Evolutionary conservation across 306 rosid species (phyloP), one percentile per base, ranked within the genome.

Genomic region (Gynostemma pentaphyllum): DNA sequence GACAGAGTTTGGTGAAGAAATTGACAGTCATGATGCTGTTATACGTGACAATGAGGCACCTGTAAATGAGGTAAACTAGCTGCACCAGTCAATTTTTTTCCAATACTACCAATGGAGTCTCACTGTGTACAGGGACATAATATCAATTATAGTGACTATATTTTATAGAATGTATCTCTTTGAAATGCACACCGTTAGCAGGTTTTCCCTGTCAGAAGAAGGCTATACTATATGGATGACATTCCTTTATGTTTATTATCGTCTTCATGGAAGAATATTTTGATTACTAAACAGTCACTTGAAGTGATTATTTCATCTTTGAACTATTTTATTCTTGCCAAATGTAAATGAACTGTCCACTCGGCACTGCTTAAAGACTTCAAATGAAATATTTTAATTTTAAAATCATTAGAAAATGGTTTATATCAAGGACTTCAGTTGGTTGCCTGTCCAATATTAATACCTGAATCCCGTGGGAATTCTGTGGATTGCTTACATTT

Each of bases 41-140:
- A 78, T 91, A 67, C 87, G 98, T 56, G 98, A 91, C 70, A 91
- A 91, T 45, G 98, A 91, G 80, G 98, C 98, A 72, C 98, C 98
- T 50, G 96, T 91, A 75, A 91, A 80, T 77, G 83, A 85, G 86
- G 98, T 91, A 76, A 68, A 36, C 54, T 22, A 45, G 48, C 28
- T 21, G 28, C 48, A 60, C 37, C 67, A n/a, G 47, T 32, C 65
- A 60, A 37, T 59, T 12, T 27, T 21, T 59, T 57, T 32, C 37
- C 64, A 22, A 19, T n/a, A n/a, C n/a, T n/a, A n/a, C n/a, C n/a
- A n/a, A n/a, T n/a, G n/a, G n/a, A n/a, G n/a, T n/a, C n/a, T n/a
- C n/a, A n/a, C n/a, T n/a, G n/a, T n/a, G n/a, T n/a, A n/a, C n/a
- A n/a, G n/a, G n/a, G n/a, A n/a, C n/a, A n/a, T n/a, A n/a, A n/a